phyloP scores from a whole-genome alignment of 805 yeast species.

The Candida dajiaensis region DNA sequence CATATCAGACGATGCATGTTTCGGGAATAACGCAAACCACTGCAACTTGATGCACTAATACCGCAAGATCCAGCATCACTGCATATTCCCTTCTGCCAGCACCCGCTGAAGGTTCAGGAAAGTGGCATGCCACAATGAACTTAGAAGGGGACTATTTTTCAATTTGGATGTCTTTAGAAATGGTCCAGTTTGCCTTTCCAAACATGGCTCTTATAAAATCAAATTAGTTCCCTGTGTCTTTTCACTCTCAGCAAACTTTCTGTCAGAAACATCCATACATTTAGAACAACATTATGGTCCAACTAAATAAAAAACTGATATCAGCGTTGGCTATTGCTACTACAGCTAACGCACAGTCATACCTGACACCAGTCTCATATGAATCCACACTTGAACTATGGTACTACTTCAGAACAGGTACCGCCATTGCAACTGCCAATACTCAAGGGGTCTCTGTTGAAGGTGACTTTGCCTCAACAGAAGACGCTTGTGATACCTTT shows the following conservation, averaged over 20 bases:
- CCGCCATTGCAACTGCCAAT: constrained; percentile 6
- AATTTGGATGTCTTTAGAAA: background rate
- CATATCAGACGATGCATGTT: background rate
- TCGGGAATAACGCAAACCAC: too few species aligned
- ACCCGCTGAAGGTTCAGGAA: background rate
- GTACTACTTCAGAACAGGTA: constrained; percentile 19
- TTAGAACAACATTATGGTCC: constrained; percentile 3
- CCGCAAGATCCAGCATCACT: background rate
- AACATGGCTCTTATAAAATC: background rate
- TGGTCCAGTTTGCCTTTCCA: background rate
- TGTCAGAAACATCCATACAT: background rate
- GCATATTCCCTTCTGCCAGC: background rate
- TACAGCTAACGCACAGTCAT: constrained; percentile 18
- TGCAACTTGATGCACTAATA: too few species aligned
- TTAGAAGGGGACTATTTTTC: background rate
- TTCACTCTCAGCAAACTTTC: background rate
- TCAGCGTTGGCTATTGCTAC: constrained; percentile 14
- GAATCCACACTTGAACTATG: constrained; percentile 12
- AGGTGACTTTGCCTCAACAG: constrained; percentile 10
- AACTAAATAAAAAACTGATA: background rate
- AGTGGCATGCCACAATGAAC: background rate
- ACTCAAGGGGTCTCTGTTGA: constrained; percentile 14
- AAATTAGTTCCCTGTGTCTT: background rate
- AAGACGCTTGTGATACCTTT: constrained; percentile 11
- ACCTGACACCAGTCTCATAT: constrained; percentile 13